These are phyloP conservation scores for Coccomyxa sp. DNA, from an alignment of 139 green algal genomes.

Conservation along the genomic window DNA sequence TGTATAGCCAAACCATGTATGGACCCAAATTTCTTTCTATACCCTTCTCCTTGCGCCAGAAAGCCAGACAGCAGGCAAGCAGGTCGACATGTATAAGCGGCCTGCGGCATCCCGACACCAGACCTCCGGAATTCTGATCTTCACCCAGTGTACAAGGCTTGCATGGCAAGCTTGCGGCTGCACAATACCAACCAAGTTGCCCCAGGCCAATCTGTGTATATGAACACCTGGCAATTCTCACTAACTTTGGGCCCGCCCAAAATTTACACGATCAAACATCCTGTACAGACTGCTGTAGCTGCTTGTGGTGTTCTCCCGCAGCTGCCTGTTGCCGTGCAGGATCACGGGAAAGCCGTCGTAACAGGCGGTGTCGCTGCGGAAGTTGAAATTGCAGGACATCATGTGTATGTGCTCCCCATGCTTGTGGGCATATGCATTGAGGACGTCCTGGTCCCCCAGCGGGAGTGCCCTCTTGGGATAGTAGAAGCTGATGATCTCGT, in stretches of 20 bases:
- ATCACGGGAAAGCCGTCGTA: background rate
- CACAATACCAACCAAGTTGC: too few species aligned
- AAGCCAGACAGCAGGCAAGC: too few species aligned
- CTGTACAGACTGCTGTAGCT: background rate
- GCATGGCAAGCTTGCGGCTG: too few species aligned
- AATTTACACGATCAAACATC: background rate
- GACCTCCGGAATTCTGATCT: too few species aligned
- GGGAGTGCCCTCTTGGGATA: background rate
- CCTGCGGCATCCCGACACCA: too few species aligned
- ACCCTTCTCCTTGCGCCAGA: too few species aligned
- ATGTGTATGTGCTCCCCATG: background rate
- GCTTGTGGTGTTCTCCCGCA: background rate
- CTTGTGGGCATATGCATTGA: background rate
- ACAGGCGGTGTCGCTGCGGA: background rate
- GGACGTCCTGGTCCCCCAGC: background rate
- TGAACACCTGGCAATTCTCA: background rate
- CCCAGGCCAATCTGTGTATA: too few species aligned
- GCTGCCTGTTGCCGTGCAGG: background rate
- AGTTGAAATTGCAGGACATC: background rate
- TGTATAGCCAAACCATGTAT: too few species aligned
- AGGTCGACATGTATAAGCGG: too few species aligned
- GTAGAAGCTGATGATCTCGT: background rate
- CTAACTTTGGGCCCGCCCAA: background rate
- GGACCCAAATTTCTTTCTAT: too few species aligned
- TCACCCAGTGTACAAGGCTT: too few species aligned